These are phyloP conservation scores for Lycium ferocissimum DNA, from an alignment of 257 asterid species.

Conservation along the genomic window DNA sequence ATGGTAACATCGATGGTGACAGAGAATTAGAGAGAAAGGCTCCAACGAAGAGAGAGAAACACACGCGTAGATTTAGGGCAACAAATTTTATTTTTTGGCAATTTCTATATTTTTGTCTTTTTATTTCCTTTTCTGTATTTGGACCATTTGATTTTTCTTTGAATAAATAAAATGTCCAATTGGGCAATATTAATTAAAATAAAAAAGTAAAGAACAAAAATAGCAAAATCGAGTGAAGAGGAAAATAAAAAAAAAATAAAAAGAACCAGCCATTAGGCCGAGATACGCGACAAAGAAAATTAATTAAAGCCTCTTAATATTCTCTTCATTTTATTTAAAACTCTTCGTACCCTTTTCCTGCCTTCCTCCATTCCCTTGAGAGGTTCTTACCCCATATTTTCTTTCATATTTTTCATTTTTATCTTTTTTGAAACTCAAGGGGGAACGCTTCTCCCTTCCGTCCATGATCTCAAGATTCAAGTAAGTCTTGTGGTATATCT, in stretches of 20 bases:
- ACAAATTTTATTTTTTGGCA: no score
- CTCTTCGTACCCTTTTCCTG: not conserved
- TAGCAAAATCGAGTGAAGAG: not conserved
- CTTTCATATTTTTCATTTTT: not conserved
- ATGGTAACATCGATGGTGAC: no score
- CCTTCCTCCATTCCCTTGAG: conserved; percentile 30
- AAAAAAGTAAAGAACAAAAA: not conserved
- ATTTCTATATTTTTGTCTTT: no score
- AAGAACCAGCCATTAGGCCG: not conserved
- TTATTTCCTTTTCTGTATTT: no score
- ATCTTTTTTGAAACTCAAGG: conserved; percentile 28
- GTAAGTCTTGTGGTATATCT: not conserved
- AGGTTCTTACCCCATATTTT: conserved; percentile 20
- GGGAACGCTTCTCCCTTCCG: conserved; percentile 29
- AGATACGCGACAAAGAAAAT: not conserved
- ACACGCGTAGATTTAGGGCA: no score
- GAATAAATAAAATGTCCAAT: no score
- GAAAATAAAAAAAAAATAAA: conserved; percentile 23
- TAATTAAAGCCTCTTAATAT: conserved; percentile 14
- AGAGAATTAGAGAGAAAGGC: no score
- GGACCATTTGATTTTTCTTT: no score
- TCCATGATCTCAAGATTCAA: conserved; percentile 4
- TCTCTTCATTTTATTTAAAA: not conserved
- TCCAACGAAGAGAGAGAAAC: no score
- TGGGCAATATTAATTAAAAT: no score